Percentiles rank a stretch among this genome's conserved stretches.
phyloP scores from a whole-genome alignment of 2,329 filamentous ascomycete genomes.

The Ascochyta pisi region DNA sequence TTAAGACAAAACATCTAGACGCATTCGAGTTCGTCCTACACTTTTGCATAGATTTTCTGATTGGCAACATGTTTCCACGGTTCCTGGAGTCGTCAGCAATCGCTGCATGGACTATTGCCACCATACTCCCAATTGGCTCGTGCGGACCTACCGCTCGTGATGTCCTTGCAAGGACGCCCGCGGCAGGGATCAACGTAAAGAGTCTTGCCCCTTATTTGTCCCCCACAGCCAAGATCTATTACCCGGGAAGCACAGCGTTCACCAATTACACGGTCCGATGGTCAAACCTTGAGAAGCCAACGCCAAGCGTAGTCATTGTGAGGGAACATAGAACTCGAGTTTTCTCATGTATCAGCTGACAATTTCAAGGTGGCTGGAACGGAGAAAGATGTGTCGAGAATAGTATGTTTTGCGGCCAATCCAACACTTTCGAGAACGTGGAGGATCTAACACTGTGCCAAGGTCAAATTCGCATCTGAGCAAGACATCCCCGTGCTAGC shows the following conservation, averaged over 20 bases:
- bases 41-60: neutral
- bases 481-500: slow-evolving; percentile 60
- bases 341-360: no score
- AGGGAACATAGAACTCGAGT: no score
- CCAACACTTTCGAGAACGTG: neutral
- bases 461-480: slow-evolving; percentile 59
- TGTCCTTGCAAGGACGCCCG: slow-evolving; percentile 19
- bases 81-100: slow-evolving; percentile 15
- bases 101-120: slow-evolving; percentile 14
- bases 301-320: slow-evolving; percentile 27
- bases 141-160: slow-evolving; percentile 16
- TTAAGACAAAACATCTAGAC: neutral
- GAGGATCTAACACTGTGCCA: neutral
- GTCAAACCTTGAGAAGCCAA: slow-evolving; percentile 30
- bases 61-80: slow-evolving; percentile 20
- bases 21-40: neutral
- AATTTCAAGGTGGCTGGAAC: slow-evolving; percentile 12
- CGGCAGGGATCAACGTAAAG: slow-evolving; percentile 25
- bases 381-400: slow-evolving; percentile 30
- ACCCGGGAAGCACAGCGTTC: slow-evolving; percentile 23
- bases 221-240: slow-evolving; percentile 23
- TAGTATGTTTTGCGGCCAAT: slow-evolving; percentile 19
- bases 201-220: slow-evolving; percentile 24
- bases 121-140: slow-evolving; percentile 15
- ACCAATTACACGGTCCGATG: slow-evolving; percentile 22